Conservation (phyloP, 2,329 filamentous ascomycete species). For the Fusarium pilosicola region DNA sequence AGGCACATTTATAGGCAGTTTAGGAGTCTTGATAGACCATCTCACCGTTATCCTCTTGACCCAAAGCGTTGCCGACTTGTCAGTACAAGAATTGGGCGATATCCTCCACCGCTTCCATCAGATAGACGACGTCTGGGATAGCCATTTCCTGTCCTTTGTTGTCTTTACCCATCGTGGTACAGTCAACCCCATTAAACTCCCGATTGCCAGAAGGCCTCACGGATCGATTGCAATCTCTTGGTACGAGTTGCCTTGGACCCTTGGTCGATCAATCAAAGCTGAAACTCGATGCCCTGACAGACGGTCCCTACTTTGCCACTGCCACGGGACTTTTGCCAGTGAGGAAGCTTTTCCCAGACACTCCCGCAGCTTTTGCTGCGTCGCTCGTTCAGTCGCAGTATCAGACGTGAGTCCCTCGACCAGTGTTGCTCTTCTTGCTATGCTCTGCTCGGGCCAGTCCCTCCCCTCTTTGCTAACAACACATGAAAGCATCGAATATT, state of each 20-base stretch:
- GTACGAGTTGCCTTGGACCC: neutral
- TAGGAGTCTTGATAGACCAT: neutral
- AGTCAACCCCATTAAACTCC: neutral
- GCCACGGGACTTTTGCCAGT: neutral
- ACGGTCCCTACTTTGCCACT: neutral
- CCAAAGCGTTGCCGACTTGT: neutral
- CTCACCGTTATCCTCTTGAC: neutral
- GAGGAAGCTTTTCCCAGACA: neutral
- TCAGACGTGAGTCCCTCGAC: neutral
- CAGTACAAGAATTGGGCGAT: accelerated
- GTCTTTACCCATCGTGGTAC: neutral
- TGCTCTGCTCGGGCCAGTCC: neutral
- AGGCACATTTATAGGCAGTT: no score
- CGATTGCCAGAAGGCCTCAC: accelerated
- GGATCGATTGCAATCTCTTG: neutral
- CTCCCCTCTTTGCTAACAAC: neutral
- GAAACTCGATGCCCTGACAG: neutral
- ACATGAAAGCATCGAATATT: neutral
- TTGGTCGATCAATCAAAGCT: neutral
- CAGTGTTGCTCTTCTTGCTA: neutral
- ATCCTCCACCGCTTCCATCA: neutral
- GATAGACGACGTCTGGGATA: neutral
- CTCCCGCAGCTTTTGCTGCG: neutral
- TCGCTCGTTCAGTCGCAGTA: neutral
- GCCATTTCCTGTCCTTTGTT: neutral